Percentiles rank a stretch among this genome's conserved stretches.
These are phyloP conservation scores for Saturnispora dispora DNA, from an alignment of 805 yeast genomes.

Conservation along the genomic window DNA sequence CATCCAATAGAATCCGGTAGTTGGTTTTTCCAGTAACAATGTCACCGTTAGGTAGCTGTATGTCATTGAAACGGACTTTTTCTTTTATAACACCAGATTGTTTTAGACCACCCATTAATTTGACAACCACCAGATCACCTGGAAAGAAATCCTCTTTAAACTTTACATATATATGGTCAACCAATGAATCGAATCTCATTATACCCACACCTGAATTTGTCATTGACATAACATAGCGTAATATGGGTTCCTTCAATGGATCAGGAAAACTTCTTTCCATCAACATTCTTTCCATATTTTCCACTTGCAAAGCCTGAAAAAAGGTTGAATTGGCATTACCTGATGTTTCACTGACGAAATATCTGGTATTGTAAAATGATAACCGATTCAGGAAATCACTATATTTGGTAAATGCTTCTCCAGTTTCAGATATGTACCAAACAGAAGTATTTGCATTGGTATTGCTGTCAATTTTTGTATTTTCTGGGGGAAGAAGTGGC, in stretches of 20 bases:
- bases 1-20: conserved; percentile 55
- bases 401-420: conserved; percentile 78
- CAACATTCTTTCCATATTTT: conserved; percentile 48
- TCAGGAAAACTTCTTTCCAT: conserved; percentile 85
- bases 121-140: conserved; percentile 73
- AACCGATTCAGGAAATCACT: conserved; percentile 64
- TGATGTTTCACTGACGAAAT: conserved; percentile 92
- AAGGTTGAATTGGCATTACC: conserved; percentile 88
- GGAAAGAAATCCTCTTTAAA: conserved; percentile 84
- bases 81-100: conserved; percentile 67
- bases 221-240: conserved; percentile 75
- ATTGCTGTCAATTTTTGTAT: conserved; percentile 32
- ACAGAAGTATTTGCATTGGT: conserved; percentile 49
- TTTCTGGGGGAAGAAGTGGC: conserved; percentile 47
- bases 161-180: conserved; percentile 72
- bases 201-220: conserved; percentile 38
- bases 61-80: conserved; percentile 67
- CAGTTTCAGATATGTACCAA: conserved; percentile 76
- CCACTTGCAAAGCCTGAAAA: conserved; percentile 80
- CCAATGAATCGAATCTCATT: conserved; percentile 67
- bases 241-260: conserved; percentile 84
- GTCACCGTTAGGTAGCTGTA: conserved; percentile 30
- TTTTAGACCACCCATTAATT: conserved; percentile 28
- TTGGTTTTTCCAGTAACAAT: conserved; percentile 43
- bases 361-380: conserved; percentile 64